Conservation (phyloP, 768 basidiomycete species). For the Sarcodon aspratus region DNA sequence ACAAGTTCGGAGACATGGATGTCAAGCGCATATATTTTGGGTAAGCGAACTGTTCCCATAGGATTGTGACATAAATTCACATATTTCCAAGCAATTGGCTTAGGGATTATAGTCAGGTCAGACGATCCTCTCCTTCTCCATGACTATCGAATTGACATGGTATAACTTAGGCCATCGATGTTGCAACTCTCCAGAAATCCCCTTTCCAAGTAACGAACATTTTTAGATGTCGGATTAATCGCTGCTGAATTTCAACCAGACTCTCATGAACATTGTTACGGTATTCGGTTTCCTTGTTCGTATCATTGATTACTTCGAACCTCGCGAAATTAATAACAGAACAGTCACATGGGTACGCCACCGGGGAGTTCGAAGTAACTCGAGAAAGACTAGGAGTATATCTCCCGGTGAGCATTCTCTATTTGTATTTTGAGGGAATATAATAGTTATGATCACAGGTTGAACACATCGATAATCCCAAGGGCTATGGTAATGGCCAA, state of each 20-base stretch:
- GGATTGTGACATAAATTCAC: neutral
- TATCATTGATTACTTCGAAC: neutral
- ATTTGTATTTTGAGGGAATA: neutral
- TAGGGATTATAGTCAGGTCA: constrained; percentile 74
- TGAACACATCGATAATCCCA: constrained; percentile 90
- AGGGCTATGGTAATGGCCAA: constrained; percentile 61
- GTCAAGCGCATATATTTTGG: constrained; percentile 79
- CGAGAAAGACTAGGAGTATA: constrained; percentile 73
- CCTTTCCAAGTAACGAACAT: constrained; percentile 41
- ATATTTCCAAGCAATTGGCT: constrained; percentile 59
- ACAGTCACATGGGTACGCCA: constrained; percentile 73
- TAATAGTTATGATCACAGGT: constrained; percentile 24
- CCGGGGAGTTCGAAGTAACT: constrained; percentile 80
- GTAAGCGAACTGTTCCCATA: constrained; percentile 22
- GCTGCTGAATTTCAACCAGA: constrained; percentile 26
- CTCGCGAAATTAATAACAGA: neutral
- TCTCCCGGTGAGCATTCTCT: constrained; percentile 46
- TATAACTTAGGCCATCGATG: constrained; percentile 60
- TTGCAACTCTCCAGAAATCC: constrained; percentile 62
- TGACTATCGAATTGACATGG: neutral
- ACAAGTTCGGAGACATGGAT: constrained; percentile 73
- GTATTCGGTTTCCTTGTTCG: constrained; percentile 81
- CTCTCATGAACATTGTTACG: constrained; percentile 83
- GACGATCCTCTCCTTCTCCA: neutral
- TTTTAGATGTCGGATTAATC: neutral